phyloP scores from a whole-genome alignment of 2,329 filamentous ascomycete species.

The Trichophaea hybrida region DNA sequence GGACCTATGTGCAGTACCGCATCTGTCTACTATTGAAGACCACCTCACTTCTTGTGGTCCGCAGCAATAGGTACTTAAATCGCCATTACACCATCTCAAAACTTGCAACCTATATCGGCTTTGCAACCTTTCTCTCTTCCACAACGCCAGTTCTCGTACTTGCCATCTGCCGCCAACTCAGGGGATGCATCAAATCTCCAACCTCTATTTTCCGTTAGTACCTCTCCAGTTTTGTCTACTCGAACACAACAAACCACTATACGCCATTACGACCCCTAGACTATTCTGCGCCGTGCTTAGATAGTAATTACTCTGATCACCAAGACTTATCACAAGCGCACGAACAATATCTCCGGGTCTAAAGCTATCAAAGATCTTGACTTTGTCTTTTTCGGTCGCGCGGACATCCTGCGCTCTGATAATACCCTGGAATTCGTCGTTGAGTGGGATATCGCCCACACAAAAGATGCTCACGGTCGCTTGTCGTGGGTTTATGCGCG shows the following conservation, averaged over 20 bases:
- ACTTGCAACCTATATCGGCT: slow-evolving; percentile 48
- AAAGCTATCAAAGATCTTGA: slow-evolving; percentile 81
- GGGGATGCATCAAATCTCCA: slow-evolving; percentile 80
- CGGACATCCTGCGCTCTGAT: slow-evolving; percentile 83
- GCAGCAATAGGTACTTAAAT: too few relatives aligned
- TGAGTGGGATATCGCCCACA: slow-evolving; percentile 55
- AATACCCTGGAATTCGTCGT: slow-evolving; percentile 71
- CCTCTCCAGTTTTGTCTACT: background rate
- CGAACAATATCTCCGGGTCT: slow-evolving; percentile 83
- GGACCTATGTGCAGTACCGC: too few relatives aligned
- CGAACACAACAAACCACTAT: slow-evolving; percentile 10
- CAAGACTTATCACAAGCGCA: slow-evolving; percentile 60
- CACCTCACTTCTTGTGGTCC: too few relatives aligned
- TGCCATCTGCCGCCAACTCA: slow-evolving; percentile 89
- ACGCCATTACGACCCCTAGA: slow-evolving; percentile 84
- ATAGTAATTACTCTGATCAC: slow-evolving; percentile 91
- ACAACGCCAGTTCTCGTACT: slow-evolving; percentile 63
- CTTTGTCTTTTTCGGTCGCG: slow-evolving; percentile 88
- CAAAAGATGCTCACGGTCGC: slow-evolving; percentile 76
- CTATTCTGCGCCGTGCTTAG: slow-evolving; percentile 85
- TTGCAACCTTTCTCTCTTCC: slow-evolving; percentile 83
- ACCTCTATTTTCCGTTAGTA: slow-evolving; percentile 51
- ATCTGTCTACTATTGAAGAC: too few relatives aligned
- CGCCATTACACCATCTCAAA: too few relatives aligned
- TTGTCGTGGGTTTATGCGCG: slow-evolving; percentile 70